Evolutionary conservation across 192 early-diverging fungal species (phyloP).

Genomic region (Mortierella alpina): DNA sequence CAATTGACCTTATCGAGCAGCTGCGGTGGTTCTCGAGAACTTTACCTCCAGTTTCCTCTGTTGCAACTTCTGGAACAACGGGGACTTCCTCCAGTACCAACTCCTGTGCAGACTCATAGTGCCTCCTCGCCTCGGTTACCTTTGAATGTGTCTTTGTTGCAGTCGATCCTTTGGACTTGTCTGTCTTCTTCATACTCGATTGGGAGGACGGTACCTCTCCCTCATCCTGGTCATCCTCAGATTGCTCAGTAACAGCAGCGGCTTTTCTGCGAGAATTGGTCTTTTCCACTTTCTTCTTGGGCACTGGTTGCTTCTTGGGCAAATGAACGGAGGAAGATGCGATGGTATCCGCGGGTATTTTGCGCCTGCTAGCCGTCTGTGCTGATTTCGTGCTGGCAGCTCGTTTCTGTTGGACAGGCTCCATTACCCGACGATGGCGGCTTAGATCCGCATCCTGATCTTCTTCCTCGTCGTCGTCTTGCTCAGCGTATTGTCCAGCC

Average conservation of each 20-base stretch:
- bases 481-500: neutral
- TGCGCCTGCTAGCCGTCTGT: neutral
- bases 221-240: too few relatives aligned
- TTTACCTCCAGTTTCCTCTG: conserved; percentile 5
- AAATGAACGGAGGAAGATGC: neutral
- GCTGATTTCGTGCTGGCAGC: conserved; percentile 4
- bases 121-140: neutral
- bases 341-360: neutral
- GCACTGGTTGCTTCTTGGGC: neutral
- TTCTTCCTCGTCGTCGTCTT: conserved; percentile 1
- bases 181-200: too few relatives aligned
- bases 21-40: neutral
- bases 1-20: too few relatives aligned
- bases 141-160: neutral
- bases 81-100: conserved; percentile 8
- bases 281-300: too few relatives aligned
- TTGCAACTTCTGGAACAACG: conserved; percentile 9
- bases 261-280: too few relatives aligned
- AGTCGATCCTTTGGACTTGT: too few relatives aligned
- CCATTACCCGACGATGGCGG: neutral
- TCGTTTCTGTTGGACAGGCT: neutral
- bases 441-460: neutral
- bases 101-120: neutral
- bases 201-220: too few relatives aligned
- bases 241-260: too few relatives aligned